phyloP scores from a whole-genome alignment of 176 grass and related monocot genomes.

The Musa itinerans region DNA sequence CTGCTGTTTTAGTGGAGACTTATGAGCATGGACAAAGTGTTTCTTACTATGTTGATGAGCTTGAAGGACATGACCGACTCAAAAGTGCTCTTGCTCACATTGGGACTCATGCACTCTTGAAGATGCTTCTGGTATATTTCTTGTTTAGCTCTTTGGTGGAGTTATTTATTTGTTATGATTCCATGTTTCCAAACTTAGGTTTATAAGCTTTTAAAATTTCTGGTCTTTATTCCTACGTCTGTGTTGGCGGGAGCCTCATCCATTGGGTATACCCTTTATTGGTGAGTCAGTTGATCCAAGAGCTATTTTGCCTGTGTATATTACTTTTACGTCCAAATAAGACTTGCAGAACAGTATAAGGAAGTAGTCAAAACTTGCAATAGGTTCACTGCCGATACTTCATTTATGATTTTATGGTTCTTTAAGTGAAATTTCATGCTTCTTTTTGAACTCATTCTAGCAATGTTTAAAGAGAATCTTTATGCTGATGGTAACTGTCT shows the following conservation, averaged over 20 bases:
- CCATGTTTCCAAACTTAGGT: too few species aligned
- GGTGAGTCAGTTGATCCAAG: too few species aligned
- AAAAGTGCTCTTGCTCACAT: constrained; percentile 93
- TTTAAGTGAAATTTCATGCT: background rate
- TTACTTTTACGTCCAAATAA: background rate
- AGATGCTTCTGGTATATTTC: constrained; percentile 85
- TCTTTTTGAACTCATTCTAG: background rate
- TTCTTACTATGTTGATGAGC: constrained; percentile 79
- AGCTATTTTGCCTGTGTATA: background rate
- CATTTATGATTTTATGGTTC: background rate
- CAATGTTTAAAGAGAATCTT: background rate
- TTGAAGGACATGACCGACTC: constrained; percentile 57
- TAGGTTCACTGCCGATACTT: background rate
- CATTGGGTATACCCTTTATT: too few species aligned
- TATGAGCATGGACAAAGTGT: constrained; percentile 81
- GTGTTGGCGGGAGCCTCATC: too few species aligned
- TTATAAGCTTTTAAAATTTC: too few species aligned
- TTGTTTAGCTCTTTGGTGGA: constrained; percentile 3
- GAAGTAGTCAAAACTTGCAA: background rate
- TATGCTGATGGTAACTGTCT: background rate
- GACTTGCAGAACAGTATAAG: background rate
- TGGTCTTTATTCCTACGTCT: too few species aligned
- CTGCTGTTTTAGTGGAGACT: constrained; percentile 85
- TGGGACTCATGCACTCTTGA: constrained; percentile 82
- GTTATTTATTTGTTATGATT: too few species aligned